Base-by-base conservation (phyloP, 352 stramenopile species). In the Phytophthora capsici region DNA sequence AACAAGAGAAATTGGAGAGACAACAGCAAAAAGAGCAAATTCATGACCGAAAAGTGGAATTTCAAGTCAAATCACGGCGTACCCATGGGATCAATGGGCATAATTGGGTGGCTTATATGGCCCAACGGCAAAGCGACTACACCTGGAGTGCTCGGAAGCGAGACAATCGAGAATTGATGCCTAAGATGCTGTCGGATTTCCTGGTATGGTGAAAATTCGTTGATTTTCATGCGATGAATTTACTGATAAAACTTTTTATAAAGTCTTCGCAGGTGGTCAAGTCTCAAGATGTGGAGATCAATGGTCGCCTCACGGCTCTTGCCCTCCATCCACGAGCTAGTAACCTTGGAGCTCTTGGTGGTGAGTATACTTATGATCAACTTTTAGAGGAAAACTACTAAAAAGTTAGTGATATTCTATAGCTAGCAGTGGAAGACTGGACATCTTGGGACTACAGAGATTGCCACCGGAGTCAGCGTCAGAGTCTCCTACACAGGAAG, bases 311-410 rank as follows among this genome's bases (percentile, higher is more conserved):
- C n/a, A 83, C 69, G 19, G 60, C 68, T n/a, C 43, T 82, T 3
- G 70, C 66, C 14, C 54, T 86, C 13, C 69, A 77, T 56, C 38
- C 53, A 20, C 26, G 14, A 38, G 55, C 44, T 9, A 73, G 41
- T 26, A 67, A 71, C 58, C 48, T 78, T n/a, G 74, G 64, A 9
- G 77, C 77, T n/a, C 60, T 82, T 19, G 66, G 65, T 17, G 68
- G 77, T 86, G 52, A 48, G 64, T 69, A 17, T 20, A 17, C 2
- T 9, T 50, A 5, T 56, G 32, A 10, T 46, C 3, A 14, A 10
- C 19, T 22, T 50, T 37, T 20, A 25, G 5, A 25, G 17, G 37
- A 45, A 7, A 26, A 13, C n/a, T 34, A 34, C 20, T 44, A 9
- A 43, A 22, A 2, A 30, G 1, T 50, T 55, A 25, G 16, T 54